Conservation (phyloP, 1,139 yeast species). For the Eremothecium gossypii region DNA sequence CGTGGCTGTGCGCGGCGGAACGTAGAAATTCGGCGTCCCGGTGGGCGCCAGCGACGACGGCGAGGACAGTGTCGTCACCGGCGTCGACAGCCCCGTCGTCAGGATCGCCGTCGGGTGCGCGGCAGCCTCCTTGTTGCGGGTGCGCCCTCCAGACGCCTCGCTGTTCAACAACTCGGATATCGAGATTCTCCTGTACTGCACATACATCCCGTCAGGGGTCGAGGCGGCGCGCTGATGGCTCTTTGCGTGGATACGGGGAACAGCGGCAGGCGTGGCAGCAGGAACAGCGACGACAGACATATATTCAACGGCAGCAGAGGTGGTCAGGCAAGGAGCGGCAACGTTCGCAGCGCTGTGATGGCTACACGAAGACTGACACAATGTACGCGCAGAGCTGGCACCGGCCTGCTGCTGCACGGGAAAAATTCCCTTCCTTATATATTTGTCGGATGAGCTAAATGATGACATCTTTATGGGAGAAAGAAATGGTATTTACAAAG, state of each 20-base stretch:
- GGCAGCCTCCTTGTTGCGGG: not conserved
- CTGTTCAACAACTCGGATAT: slow-evolving; percentile 3
- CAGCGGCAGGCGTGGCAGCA: not conserved
- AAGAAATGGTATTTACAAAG: not conserved
- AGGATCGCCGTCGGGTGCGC: not conserved
- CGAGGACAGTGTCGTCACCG: slow-evolving; percentile 1
- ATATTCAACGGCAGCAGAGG: not conserved
- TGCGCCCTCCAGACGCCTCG: not conserved
- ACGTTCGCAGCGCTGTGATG: too few relatives aligned
- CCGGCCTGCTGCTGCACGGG: too few relatives aligned
- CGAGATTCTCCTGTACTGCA: slow-evolving; percentile 2
- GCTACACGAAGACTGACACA: too few relatives aligned
- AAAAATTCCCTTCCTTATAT: too few relatives aligned
- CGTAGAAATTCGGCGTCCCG: not conserved
- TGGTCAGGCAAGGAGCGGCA: too few relatives aligned
- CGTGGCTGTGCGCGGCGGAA: slow-evolving; percentile 1
- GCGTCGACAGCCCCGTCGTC: not conserved
- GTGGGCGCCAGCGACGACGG: not conserved
- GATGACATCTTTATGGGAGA: slow-evolving; percentile 1
- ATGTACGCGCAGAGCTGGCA: too few relatives aligned
- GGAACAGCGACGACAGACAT: slow-evolving; percentile 4
- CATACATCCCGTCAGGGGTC: slow-evolving; percentile 1
- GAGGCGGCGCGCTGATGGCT: not conserved
- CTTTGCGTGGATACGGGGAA: not conserved
- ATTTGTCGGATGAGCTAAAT: too few relatives aligned